Evolutionary conservation across 345 rosid species (phyloP).

Genomic region (Populus deltoides): DNA sequence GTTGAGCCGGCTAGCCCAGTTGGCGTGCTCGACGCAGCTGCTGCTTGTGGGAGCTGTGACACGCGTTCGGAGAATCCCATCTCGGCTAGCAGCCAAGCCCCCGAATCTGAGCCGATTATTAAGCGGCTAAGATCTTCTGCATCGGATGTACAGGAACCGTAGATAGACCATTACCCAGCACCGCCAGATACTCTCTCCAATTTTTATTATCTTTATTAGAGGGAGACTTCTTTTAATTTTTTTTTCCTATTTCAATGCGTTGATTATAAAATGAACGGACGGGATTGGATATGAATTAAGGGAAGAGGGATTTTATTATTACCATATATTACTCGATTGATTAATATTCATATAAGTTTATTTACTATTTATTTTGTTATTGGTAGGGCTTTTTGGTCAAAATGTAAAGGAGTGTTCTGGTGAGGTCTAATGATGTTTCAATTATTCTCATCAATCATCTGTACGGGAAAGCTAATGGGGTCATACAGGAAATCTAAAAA

Average conservation of each 20-base stretch:
- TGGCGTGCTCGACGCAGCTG: slow-evolving; percentile 63
- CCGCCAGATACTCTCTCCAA: neutral
- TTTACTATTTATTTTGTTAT: neutral
- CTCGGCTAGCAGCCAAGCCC: slow-evolving; percentile 25
- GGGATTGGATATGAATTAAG: slow-evolving; percentile 18
- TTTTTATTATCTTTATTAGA: slow-evolving; percentile 6
- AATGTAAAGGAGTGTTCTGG: neutral
- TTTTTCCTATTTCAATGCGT: slow-evolving; percentile 5
- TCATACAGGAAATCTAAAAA: neutral
- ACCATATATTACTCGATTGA: neutral
- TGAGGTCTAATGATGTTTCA: slow-evolving; percentile 15
- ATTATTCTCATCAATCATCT: slow-evolving; percentile 25
- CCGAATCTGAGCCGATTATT: slow-evolving; percentile 26
- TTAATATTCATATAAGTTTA: neutral
- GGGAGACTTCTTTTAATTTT: slow-evolving; percentile 12
- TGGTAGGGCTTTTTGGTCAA: slow-evolving; percentile 21
- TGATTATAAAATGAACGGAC: slow-evolving; percentile 23
- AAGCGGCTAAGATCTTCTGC: slow-evolving; percentile 39
- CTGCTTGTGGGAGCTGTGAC: slow-evolving; percentile 55
- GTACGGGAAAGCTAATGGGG: slow-evolving; percentile 2
- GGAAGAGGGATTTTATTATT: slow-evolving; percentile 16
- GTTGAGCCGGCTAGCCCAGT: slow-evolving; percentile 51
- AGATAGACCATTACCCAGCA: slow-evolving; percentile 23
- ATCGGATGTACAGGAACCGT: slow-evolving; percentile 46
- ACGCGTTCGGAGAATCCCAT: slow-evolving; percentile 39